phyloP scores from a whole-genome alignment of 352 stramenopile species.

The Elongisporangium anandrum region DNA sequence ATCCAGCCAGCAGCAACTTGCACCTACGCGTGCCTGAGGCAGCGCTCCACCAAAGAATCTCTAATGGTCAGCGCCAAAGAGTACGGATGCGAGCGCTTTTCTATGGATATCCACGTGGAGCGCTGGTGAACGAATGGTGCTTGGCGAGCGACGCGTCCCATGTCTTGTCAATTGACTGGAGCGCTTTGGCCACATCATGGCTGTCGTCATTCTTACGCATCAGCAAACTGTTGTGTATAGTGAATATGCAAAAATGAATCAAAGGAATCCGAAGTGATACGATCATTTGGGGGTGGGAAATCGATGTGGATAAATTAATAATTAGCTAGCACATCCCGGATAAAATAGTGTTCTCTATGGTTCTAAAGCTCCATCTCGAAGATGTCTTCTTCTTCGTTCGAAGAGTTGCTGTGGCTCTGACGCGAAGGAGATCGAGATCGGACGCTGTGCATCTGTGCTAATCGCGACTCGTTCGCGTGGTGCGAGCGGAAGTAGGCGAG shows the following conservation, averaged over 20 bases:
- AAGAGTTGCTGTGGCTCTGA: neutral
- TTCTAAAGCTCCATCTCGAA: slow-evolving; percentile 64
- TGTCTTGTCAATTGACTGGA: neutral
- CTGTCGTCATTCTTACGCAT: neutral
- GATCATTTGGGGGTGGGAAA: neutral
- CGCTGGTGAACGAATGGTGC: neutral
- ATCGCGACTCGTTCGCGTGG: slow-evolving; percentile 16
- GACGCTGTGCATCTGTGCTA: slow-evolving; percentile 1
- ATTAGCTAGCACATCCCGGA: neutral
- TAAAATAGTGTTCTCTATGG: neutral
- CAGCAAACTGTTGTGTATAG: neutral
- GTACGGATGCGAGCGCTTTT: neutral
- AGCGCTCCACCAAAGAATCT: neutral
- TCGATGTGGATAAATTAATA: neutral
- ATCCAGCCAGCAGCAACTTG: neutral
- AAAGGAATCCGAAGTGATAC: no score
- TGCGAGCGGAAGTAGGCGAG: slow-evolving; percentile 65
- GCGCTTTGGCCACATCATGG: neutral
- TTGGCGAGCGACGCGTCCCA: neutral
- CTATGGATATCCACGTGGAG: neutral
- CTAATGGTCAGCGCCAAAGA: neutral
- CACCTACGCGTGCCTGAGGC: neutral
- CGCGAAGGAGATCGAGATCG: slow-evolving; percentile 6
- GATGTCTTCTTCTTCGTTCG: slow-evolving; percentile 46
- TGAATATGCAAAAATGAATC: neutral